Conservation (phyloP, 2,329 filamentous ascomycete species). For the Dactylellina haptotyla region DNA sequence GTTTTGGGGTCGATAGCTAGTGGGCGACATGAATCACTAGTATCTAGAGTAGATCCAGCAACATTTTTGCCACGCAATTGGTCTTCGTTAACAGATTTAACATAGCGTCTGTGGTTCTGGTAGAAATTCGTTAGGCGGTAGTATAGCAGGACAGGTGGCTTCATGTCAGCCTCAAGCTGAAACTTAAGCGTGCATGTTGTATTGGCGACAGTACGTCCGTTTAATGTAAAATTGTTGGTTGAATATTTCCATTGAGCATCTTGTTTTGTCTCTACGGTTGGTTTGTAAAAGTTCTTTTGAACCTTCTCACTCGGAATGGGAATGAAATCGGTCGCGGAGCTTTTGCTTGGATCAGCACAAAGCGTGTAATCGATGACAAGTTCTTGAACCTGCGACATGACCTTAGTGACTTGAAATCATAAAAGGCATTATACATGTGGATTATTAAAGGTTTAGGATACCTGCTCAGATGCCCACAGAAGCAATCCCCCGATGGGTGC, state of each 20-base stretch:
- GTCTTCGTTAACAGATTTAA: slow-evolving; percentile 83
- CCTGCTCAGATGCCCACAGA: slow-evolving; percentile 83
- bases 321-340: slow-evolving; percentile 61
- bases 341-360: slow-evolving; percentile 71
- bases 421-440: slow-evolving; percentile 6
- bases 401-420: slow-evolving; percentile 43
- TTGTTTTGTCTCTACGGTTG: slow-evolving; percentile 49
- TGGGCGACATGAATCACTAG: slow-evolving; percentile 57
- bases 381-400: slow-evolving; percentile 80
- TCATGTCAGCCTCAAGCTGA: slow-evolving; percentile 79
- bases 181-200: slow-evolving; percentile 78
- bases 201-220: slow-evolving; percentile 59
- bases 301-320: slow-evolving; percentile 70
- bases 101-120: slow-evolving; percentile 97
- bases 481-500: slow-evolving; percentile 89
- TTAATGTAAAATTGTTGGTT: slow-evolving; percentile 55
- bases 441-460: slow-evolving; percentile 61
- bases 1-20: slow-evolving; percentile 75
- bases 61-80: slow-evolving; percentile 75
- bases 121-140: slow-evolving; percentile 98
- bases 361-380: slow-evolving; percentile 88
- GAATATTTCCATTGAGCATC: slow-evolving; percentile 46
- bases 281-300: slow-evolving; percentile 74
- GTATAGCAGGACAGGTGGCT: slow-evolving; percentile 87
- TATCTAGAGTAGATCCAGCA: slow-evolving; percentile 71